Conservation (phyloP, 768 basidiomycete species). For the Pulveroboletus sp. region DNA sequence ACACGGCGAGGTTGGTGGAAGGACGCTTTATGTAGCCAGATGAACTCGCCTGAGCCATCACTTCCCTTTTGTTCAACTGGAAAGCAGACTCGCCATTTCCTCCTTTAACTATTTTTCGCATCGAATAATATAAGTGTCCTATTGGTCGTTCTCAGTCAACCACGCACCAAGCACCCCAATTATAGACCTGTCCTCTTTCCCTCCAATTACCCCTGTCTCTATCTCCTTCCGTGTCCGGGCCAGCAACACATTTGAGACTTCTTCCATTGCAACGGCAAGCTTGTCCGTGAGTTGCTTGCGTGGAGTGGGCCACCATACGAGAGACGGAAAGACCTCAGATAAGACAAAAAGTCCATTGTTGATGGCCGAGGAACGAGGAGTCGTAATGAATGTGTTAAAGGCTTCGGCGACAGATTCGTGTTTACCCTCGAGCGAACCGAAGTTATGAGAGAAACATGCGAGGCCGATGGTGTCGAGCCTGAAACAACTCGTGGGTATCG, state of each 20-base stretch:
- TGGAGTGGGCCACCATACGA: conserved; percentile 36
- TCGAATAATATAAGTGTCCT: background rate
- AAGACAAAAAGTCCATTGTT: conserved; percentile 36
- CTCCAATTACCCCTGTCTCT: conserved; percentile 19
- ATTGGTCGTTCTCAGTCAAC: conserved; percentile 14
- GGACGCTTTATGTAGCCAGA: too few species aligned
- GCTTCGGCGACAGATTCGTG: conserved; percentile 38
- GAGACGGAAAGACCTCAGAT: conserved; percentile 34
- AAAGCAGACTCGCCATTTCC: conserved; percentile 24
- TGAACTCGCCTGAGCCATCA: conserved; percentile 21
- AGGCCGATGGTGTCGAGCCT: conserved; percentile 59
- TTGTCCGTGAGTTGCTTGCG: conserved; percentile 30
- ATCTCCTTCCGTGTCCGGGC: conserved; percentile 35
- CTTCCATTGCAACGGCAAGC: conserved; percentile 34
- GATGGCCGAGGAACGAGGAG: conserved; percentile 22
- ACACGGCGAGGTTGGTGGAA: background rate
- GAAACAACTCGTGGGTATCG: background rate
- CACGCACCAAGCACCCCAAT: conserved; percentile 24
- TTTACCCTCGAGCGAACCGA: conserved; percentile 50
- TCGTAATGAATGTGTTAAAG: conserved; percentile 36
- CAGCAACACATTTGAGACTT: conserved; percentile 40
- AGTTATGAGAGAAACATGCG: conserved; percentile 58
- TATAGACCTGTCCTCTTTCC: conserved; percentile 24
- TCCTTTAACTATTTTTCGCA: conserved; percentile 33
- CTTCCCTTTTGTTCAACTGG: conserved; percentile 25